Conservation (phyloP, 1,139 yeast species). For the Saccharomycopsis hybrid region DNA sequence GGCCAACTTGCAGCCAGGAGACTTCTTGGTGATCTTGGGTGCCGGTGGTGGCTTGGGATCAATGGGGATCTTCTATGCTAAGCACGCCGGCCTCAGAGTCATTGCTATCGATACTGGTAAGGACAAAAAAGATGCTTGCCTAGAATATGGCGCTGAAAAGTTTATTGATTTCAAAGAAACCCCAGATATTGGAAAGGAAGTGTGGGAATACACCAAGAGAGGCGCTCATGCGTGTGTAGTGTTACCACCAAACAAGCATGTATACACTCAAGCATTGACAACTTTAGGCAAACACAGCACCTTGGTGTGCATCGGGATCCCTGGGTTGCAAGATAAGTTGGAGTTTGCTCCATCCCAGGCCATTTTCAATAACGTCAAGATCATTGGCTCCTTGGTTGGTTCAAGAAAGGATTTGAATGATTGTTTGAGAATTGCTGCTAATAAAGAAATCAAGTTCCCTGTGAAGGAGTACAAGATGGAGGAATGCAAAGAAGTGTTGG, state of each 20-base stretch:
- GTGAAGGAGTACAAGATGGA: conserved; percentile 8
- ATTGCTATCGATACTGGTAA: conserved; percentile 10
- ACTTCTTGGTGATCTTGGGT: conserved; percentile 9
- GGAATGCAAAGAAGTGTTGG: conserved; percentile 5
- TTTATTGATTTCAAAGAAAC: conserved; percentile 6
- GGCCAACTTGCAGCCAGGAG: conserved; percentile 25
- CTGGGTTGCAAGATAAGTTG: conserved; percentile 1
- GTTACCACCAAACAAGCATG: conserved; percentile 8
- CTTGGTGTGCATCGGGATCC: conserved; percentile 12
- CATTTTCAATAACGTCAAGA: conserved; percentile 7
- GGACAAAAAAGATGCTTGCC: conserved; percentile 1
- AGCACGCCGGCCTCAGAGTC: conserved; percentile 9
- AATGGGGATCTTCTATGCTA: conserved; percentile 16
- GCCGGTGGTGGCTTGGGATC: conserved; percentile 16
- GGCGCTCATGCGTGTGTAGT: conserved; percentile 15
- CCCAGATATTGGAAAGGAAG: conserved; percentile 11
- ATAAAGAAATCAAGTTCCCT: conserved; percentile 9
- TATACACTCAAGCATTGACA: conserved; percentile 5
- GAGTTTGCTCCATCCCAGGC: conserved; percentile 9
- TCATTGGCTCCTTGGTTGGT: conserved; percentile 14
- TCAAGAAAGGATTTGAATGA: conserved; percentile 12
- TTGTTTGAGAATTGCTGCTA: conserved; percentile 8
- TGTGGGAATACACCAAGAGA: conserved; percentile 7
- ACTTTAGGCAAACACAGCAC: conserved; percentile 11
- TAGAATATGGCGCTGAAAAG: conserved; percentile 12